Evolutionary conservation across 306 rosid genomes (phyloP).

Genomic region (Corylus avellana): DNA sequence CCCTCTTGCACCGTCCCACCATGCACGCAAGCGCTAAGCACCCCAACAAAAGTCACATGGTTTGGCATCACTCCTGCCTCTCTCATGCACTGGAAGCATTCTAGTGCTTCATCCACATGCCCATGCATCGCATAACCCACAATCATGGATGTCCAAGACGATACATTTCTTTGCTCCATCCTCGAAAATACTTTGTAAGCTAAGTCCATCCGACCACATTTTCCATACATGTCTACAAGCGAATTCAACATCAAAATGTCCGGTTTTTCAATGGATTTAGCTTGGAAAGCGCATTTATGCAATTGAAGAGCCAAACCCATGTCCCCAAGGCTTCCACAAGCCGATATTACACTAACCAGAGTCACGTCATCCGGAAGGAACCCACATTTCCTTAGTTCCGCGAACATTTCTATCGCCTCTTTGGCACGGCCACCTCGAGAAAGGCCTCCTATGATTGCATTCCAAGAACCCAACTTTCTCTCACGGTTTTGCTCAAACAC

Average conservation of each 20-base stretch:
- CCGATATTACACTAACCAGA: slow-evolving; percentile 62
- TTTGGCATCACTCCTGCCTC: slow-evolving; percentile 65
- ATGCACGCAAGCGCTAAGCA: slow-evolving; percentile 76
- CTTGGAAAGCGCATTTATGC: slow-evolving; percentile 66
- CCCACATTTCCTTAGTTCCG: slow-evolving; percentile 53
- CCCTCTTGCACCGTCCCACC: slow-evolving; percentile 72
- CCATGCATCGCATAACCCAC: slow-evolving; percentile 84
- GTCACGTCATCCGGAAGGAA: slow-evolving; percentile 61
- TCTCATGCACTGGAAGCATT: slow-evolving; percentile 57
- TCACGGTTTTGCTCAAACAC: slow-evolving; percentile 67
- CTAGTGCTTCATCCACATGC: slow-evolving; percentile 64
- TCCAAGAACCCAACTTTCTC: slow-evolving; percentile 79
- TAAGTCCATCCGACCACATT: slow-evolving; percentile 78
- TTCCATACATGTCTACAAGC: slow-evolving; percentile 80
- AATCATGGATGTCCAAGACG: slow-evolving; percentile 83
- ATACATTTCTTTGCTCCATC: slow-evolving; percentile 54
- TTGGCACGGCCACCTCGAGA: slow-evolving; percentile 56
- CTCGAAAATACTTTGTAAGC: slow-evolving; percentile 55
- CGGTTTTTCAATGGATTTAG: slow-evolving; percentile 27
- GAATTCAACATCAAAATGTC: slow-evolving; percentile 60
- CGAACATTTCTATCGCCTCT: slow-evolving; percentile 52
- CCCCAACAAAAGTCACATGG: slow-evolving; percentile 68
- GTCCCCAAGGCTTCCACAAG: slow-evolving; percentile 71
- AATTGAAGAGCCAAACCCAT: slow-evolving; percentile 53
- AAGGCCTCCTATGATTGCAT: slow-evolving; percentile 61